These are phyloP conservation scores for Calonectria fujianensis DNA, from an alignment of 2,329 filamentous ascomycete genomes.

Conservation along the genomic window DNA sequence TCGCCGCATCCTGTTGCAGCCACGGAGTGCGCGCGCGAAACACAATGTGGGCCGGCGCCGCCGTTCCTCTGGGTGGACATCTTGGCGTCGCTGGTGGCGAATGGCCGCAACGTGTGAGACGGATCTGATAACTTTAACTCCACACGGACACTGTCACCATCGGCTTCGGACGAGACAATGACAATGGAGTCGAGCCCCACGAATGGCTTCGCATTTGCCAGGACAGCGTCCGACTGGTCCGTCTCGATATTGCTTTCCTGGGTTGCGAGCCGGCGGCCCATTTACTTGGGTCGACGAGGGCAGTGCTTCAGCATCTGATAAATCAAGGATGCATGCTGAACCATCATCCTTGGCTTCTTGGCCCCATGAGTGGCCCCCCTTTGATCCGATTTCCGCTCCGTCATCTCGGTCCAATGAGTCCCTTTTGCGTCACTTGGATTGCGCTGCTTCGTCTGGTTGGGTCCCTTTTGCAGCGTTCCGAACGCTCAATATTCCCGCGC, in stretches of 20 bases:
- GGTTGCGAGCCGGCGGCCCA: constrained; percentile 28
- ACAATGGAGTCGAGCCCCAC: constrained; percentile 48
- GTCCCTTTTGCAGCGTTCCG: constrained; percentile 37
- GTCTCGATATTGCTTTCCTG: constrained; percentile 16
- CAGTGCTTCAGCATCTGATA: constrained; percentile 31
- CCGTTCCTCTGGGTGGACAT: constrained; percentile 8
- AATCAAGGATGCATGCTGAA: constrained; percentile 23
- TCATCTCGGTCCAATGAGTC: constrained; percentile 27
- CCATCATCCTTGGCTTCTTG: constrained; percentile 22
- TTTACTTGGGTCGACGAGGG: constrained; percentile 39
- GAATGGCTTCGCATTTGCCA: constrained; percentile 21
- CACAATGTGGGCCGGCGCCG: constrained; percentile 16
- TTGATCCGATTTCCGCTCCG: constrained; percentile 46
- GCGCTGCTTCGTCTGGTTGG: constrained; percentile 17
- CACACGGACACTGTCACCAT: constrained; percentile 46
- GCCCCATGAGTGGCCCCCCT: constrained; percentile 32
- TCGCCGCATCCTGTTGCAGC: constrained; percentile 14
- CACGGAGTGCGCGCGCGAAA: constrained; percentile 3
- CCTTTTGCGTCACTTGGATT: constrained; percentile 37
- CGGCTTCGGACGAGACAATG: constrained; percentile 25
- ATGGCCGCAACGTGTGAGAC: constrained; percentile 46
- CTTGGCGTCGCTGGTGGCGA: constrained; percentile 17
- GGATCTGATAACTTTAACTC: constrained; percentile 59
- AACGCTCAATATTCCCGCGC: constrained; percentile 39
- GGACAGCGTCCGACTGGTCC: constrained; percentile 40